phyloP scores from a whole-genome alignment of 345 rosid species.

The Viola odorata region DNA sequence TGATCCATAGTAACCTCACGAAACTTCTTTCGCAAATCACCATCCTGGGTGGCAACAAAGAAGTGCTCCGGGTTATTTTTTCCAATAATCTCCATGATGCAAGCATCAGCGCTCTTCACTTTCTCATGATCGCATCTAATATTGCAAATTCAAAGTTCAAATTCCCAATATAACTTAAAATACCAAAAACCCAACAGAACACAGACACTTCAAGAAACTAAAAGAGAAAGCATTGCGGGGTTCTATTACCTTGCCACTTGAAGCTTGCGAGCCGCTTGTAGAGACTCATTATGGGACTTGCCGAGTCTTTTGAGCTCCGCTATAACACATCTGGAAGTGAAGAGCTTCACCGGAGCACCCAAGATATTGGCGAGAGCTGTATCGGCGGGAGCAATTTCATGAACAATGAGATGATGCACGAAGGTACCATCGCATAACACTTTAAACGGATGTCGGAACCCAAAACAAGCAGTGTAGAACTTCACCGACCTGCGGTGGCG shows the following conservation, averaged over 20 bases:
- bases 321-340: conserved; percentile 77
- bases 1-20: conserved; percentile 40
- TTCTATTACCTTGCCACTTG: conserved; percentile 45
- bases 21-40: conserved; percentile 57
- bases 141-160: conserved; percentile 3
- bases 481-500: conserved; percentile 66
- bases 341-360: conserved; percentile 73
- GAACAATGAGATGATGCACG: conserved; percentile 56
- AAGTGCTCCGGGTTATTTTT: conserved; percentile 63
- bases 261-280: conserved; percentile 53
- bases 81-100: conserved; percentile 63
- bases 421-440: conserved; percentile 83
- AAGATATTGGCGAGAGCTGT: conserved; percentile 55
- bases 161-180: too few species aligned
- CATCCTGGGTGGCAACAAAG: conserved; percentile 83
- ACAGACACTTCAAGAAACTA: neutral
- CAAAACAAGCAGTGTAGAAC: conserved; percentile 66
- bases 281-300: conserved; percentile 42
- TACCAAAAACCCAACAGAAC: neutral
- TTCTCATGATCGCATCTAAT: conserved; percentile 77
- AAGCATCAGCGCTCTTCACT: conserved; percentile 54
- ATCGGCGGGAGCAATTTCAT: conserved; percentile 60
- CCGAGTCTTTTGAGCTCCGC: conserved; percentile 78
- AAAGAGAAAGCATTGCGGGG: conserved; percentile 1
- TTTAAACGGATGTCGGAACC: conserved; percentile 75